phyloP scores from a whole-genome alignment of 176 grass and related monocot genomes.

The Elymus sibiricus region DNA sequence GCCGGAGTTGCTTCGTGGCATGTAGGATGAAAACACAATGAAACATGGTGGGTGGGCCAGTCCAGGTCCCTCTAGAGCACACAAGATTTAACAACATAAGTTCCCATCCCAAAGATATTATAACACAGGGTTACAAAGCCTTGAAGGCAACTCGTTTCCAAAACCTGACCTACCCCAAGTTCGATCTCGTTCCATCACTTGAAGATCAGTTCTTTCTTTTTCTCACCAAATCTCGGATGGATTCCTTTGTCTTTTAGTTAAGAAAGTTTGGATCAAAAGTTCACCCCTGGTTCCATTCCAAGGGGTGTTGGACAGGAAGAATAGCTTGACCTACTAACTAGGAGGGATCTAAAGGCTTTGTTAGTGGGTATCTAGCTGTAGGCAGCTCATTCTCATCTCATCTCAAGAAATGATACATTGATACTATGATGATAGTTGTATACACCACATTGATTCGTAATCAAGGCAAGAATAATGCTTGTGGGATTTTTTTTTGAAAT shows the following conservation, averaged over 20 bases:
- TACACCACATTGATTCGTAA: not conserved
- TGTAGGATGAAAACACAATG: no score
- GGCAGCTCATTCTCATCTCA: not conserved
- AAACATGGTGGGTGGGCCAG: no score
- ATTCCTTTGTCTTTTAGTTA: slow-evolving; percentile 37
- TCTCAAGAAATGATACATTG: not conserved
- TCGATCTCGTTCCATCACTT: not conserved
- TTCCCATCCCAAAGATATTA: no score
- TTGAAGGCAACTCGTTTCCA: no score
- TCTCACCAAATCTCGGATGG: slow-evolving; percentile 24
- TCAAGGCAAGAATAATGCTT: not conserved
- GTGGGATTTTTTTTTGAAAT: no score
- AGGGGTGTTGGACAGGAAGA: not conserved
- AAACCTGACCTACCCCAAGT: no score
- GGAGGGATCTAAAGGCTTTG: not conserved
- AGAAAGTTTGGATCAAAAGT: slow-evolving; percentile 13
- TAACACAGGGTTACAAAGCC: no score
- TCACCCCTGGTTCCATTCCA: not conserved
- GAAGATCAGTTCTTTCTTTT: slow-evolving; percentile 9
- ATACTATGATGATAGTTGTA: no score
- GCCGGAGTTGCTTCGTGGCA: no score
- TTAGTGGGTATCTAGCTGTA: slow-evolving; percentile 19
- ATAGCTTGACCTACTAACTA: not conserved
- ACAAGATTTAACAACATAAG: no score
- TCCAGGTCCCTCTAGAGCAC: no score